phyloP scores from a whole-genome alignment of 208 protist genomes.

The Polymyxa betae region DNA sequence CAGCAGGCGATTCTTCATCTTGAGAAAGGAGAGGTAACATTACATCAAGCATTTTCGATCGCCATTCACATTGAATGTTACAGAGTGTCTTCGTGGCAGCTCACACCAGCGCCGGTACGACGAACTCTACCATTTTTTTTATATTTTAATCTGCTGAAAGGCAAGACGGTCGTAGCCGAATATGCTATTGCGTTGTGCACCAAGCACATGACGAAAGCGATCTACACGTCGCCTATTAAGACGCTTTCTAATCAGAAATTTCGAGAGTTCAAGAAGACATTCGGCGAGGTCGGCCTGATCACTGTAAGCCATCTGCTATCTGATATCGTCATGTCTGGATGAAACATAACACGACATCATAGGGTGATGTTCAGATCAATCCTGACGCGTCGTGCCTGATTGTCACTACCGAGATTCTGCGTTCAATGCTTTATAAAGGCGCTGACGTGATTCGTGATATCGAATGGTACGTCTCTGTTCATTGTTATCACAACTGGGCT shows the following conservation, averaged over 20 bases:
- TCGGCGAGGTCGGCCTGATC: conserved; percentile 64
- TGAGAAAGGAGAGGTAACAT: conserved; percentile 67
- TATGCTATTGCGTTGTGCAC: conserved; percentile 85
- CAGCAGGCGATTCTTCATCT: conserved; percentile 78
- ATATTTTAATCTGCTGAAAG: conserved; percentile 60
- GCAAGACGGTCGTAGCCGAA: conserved; percentile 82
- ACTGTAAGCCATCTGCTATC: background rate
- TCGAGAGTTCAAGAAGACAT: conserved; percentile 72
- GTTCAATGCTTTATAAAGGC: conserved; percentile 82
- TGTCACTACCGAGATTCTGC: conserved; percentile 87
- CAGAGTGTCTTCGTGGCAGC: conserved; percentile 82
- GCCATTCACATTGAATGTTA: background rate
- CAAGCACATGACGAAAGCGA: conserved; percentile 75
- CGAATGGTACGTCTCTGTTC: conserved; percentile 78
- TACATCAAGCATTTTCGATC: background rate
- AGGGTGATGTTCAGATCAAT: conserved; percentile 75
- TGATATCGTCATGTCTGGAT: conserved; percentile 78
- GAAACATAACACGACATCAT: conserved; percentile 65
- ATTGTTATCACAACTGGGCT: background rate
- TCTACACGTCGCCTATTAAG: conserved; percentile 94
- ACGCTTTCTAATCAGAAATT: conserved; percentile 92
- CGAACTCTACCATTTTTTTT: background rate
- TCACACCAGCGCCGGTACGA: conserved; percentile 80
- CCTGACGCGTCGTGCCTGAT: conserved; percentile 83
- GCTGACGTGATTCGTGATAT: conserved; percentile 95